Evolutionary conservation across 148 eudicot species (phyloP), one percentile per base, ranked within the genome.

Genomic region (Oxyria digyna): DNA sequence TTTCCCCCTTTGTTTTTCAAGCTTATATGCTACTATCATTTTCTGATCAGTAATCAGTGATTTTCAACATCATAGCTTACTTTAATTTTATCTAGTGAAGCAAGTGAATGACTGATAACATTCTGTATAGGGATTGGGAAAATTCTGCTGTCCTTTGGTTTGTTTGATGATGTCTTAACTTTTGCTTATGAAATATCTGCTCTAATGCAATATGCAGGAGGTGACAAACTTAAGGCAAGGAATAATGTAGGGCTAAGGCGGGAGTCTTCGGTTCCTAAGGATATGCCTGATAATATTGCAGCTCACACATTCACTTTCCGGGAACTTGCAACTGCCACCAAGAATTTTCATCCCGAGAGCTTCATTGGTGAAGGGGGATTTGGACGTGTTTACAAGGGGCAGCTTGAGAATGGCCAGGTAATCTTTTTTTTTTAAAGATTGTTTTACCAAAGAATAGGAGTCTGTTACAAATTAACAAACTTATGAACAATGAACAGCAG

Each of bases 331-430:
- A 74, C 80, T 62, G 98, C 96, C 21, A 92, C 98, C 67, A 81
- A 77, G 70, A 87, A 89, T 77, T 92, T 92, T 38, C 75, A 83
- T 70, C 87, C 79, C 9, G 98, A 92, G 27, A 87, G 81, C 73
- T 87, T 89, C 71, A 35, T 92, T 68, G 96, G 98, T n/a, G 96
- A 92, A 81, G 98, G 98, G 18, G 98, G 98, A 20, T 92, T 92
- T 72, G 98, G 96, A 1, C 80, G 95, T 70, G 98, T 93, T 3
- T 93, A 89, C 75, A 89, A 76, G 76, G 96, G 98, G 38, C 79
- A 76, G 55, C 84, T 92, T 62, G 84, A 84, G 43, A 81, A 67
- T 2, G 94, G 89, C 40, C 91, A 89, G 87, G 98, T 92, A 78
- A 64, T 3, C 9, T 63, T 41, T 63, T 26, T 32, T 73, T 4